Base-by-base conservation (phyloP, 2,329 filamentous ascomycete genomes). In the Diaporthe citrichinensis region DNA sequence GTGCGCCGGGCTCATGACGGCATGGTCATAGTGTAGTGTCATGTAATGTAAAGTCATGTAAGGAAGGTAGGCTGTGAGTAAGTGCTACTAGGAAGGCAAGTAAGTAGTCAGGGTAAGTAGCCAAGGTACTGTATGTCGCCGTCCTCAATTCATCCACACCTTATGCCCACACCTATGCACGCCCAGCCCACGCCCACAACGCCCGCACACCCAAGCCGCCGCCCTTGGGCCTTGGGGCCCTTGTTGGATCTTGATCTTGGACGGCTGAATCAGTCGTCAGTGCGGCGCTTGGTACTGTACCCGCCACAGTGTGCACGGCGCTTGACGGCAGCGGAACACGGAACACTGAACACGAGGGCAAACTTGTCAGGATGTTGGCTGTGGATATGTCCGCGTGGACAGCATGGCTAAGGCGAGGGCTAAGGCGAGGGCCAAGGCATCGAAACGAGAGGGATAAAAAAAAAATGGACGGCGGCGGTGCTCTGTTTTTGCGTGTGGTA, bases 191-290 rank as follows among this genome's bases (percentile, higher is more conserved):
- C 31, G 46, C 65, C 44, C 49, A 39, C 62, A 36, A 34, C 46
- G 62, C 62, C 62, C 25, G 44, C 41, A 67, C 62, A 36, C 65
- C 46, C 65, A 39, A 53, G 65, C 65, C 46, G 44, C 44, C 46
- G 65, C 23, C 49, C 65, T 69, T 55, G 65, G 65, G 14, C 25
- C 31, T 25, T 68, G 34, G 41, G 28, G 31, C 25, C 46, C 34
- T 46, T 25, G 28, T 53, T 39, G 65, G 65, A 69, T 55, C 46
- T 55, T 69, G 65, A 68, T 53, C 46, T 55, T 34, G 34, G n/a
- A 28, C 49, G 49, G 65, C 65, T 69, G 65, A 55, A 69, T 69
- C 49, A 69, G 65, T 69, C 34, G 65, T 55, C 65, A 55, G 49
- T 41, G 65, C 65, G 65, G 49, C 65, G n/a, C n/a, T 25, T 53